Conservation (phyloP, 257 asterid species). For the Eustoma russellianum region DNA sequence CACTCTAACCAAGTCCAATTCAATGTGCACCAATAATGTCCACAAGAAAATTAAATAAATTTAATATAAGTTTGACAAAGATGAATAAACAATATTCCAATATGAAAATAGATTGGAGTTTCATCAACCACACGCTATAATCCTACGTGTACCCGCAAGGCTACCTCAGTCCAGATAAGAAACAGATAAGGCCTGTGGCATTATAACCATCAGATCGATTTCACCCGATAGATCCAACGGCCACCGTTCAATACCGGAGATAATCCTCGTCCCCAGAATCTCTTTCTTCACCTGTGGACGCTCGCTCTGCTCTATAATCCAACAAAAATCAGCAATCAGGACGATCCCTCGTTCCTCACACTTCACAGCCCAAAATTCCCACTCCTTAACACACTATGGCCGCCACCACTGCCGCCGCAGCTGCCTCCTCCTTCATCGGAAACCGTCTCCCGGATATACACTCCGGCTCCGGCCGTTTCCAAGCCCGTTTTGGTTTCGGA, state of each 20-base stretch:
- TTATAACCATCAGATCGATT: slow-evolving; percentile 43
- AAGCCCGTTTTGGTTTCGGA: slow-evolving; percentile 73
- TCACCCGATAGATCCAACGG: slow-evolving; percentile 39
- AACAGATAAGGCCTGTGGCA: slow-evolving; percentile 46
- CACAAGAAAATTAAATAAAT: too few species aligned
- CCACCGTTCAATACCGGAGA: neutral
- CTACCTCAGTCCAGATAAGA: slow-evolving; percentile 60
- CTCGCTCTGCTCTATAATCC: slow-evolving; percentile 32
- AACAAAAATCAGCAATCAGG: slow-evolving; percentile 1
- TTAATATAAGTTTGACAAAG: too few species aligned
- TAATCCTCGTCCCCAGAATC: slow-evolving; percentile 26
- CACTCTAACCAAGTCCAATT: too few species aligned
- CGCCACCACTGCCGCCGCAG: slow-evolving; percentile 60
- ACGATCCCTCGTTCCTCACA: neutral
- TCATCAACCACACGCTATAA: slow-evolving; percentile 20
- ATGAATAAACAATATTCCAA: too few species aligned
- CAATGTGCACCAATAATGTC: too few species aligned
- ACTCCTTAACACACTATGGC: slow-evolving; percentile 22
- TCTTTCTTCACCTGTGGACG: slow-evolving; percentile 20
- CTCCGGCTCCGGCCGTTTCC: slow-evolving; percentile 49
- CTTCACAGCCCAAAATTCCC: slow-evolving; percentile 3
- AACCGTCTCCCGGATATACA: slow-evolving; percentile 56
- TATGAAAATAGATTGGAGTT: too few species aligned
- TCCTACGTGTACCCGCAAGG: slow-evolving; percentile 25
- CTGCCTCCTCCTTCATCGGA: slow-evolving; percentile 69